Base-by-base conservation (phyloP, 345 rosid genomes). In the Anastatica hierochuntica region DNA sequence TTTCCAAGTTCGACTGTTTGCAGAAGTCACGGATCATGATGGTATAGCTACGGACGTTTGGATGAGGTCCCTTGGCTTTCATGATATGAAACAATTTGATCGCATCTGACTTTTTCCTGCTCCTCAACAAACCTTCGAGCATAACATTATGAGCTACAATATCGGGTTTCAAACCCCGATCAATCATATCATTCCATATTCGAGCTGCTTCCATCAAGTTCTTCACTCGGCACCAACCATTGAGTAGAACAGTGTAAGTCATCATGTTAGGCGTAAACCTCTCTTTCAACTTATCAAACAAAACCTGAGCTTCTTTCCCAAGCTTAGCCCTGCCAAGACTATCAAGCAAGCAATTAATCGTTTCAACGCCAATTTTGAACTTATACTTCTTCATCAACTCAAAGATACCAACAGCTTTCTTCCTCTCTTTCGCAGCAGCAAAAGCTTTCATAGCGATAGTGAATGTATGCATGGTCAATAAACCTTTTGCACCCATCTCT, bases 141-240 rank as follows among this genome's bases (percentile, higher is more conserved):
- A 88, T 88, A 14, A 67, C 68, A 39, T 88, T 88, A 51, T 85
- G 79, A 5, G 81, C 78, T 20, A 88, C 76, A 71, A 76, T 27
- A 21, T 88, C 95, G 1, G 90, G 97, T 59, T 68, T 75, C 64
- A 92, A 73, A 5, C 95, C 95, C 50, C 69, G 62, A 74, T 92
- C 95, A 44, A 83, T 68, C 90, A 92, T 85, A 71, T 73, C 76
- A 40, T 92, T 92, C 98, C 98, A 92, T 20, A 81, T 63, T 65
- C 74, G 77, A 58, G 86, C 95, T 0, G 97, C 97, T 77, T 92
- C 95, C 90, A 85, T 71, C 71, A 88, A 71, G 56, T 88, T 92
- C 75, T 65, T 83, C 52, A 77, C 78, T 11, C 69, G 73, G 41
- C 97, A 85, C 94, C 94, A 92, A 40, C 95, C 85, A 44, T 70